phyloP scores from a whole-genome alignment of 306 rosid genomes.

The Medicago ruthenica region DNA sequence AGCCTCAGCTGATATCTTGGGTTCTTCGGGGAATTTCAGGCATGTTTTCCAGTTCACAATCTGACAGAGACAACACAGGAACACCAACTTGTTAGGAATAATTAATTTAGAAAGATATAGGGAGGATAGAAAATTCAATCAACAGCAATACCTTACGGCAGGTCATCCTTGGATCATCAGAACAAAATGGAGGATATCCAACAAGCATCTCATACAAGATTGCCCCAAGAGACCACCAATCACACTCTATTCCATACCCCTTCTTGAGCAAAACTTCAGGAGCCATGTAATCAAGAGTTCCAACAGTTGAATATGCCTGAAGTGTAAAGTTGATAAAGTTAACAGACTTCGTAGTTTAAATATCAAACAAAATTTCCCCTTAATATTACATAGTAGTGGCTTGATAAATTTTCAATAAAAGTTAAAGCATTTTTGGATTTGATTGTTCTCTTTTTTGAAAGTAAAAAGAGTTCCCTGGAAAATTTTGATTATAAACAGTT shows the following conservation, averaged over 20 bases:
- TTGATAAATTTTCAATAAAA: slow-evolving; percentile 8
- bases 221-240: slow-evolving; percentile 99
- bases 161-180: slow-evolving; percentile 98
- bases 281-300: slow-evolving; percentile 99
- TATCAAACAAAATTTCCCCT: slow-evolving; percentile 8
- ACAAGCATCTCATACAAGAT: slow-evolving; percentile 98
- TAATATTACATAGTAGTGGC: slow-evolving; percentile 27
- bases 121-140: slow-evolving; percentile 36
- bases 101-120: slow-evolving; percentile 24
- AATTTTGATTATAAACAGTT: slow-evolving; percentile 25
- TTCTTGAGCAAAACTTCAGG: slow-evolving; percentile 97
- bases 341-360: slow-evolving; percentile 18
- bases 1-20: slow-evolving; percentile 84
- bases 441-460: neutral
- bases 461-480: neutral
- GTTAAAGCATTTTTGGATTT: slow-evolving; percentile 25
- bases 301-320: slow-evolving; percentile 98
- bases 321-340: slow-evolving; percentile 27
- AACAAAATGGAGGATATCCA: slow-evolving; percentile 98
- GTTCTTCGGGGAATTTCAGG: slow-evolving; percentile 93
- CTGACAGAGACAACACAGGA: slow-evolving; percentile 55
- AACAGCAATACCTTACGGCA: slow-evolving; percentile 84
- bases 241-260: slow-evolving; percentile 98
- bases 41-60: slow-evolving; percentile 97
- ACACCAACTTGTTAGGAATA: slow-evolving; percentile 25